Percentiles rank a stretch among this genome's conserved stretches.
Evolutionary conservation across 176 grass and related monocot genomes (phyloP).

Genomic region (Rhipidocladum racemiflorum): DNA sequence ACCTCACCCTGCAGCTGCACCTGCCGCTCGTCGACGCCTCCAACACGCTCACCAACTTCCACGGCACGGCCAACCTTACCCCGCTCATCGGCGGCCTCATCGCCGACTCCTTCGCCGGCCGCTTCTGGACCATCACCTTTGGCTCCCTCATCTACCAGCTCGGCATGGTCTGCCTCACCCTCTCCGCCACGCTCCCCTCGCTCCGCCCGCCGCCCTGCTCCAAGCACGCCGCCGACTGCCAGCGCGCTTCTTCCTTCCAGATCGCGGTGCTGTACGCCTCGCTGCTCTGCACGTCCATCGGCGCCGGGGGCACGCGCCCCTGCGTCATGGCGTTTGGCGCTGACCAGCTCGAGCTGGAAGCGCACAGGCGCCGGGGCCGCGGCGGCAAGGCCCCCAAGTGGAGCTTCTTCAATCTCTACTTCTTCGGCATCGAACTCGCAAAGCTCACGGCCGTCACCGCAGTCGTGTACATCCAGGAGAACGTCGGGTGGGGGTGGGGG

Average conservation of each 20-base stretch:
- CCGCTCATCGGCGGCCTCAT: constrained; percentile 72
- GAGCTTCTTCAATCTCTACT: constrained; percentile 77
- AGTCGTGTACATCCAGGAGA: constrained; percentile 66
- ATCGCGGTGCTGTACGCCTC: constrained; percentile 60
- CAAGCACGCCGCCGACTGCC: constrained; percentile 39
- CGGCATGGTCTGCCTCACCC: constrained; percentile 76
- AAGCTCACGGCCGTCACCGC: constrained; percentile 48
- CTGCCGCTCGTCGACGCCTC: constrained; percentile 72
- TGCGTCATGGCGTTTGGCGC: constrained; percentile 76
- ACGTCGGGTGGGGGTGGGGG: constrained; percentile 70
- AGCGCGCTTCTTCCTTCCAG: constrained; percentile 44
- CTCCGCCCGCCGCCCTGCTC: constrained; percentile 48
- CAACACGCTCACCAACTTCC: constrained; percentile 62
- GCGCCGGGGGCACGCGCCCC: constrained; percentile 68
- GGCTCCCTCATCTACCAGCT: constrained; percentile 82
- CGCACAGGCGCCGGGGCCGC: background rate
- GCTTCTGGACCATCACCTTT: constrained; percentile 70
- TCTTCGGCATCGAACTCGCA: constrained; percentile 51
- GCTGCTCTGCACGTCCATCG: constrained; percentile 64
- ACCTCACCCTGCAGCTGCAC: constrained; percentile 73
- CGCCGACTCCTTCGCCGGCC: constrained; percentile 79
- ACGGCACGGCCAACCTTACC: constrained; percentile 64
- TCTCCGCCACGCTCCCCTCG: constrained; percentile 53
- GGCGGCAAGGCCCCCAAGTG: constrained; percentile 30
- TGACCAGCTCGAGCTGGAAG: constrained; percentile 63